Evolutionary conservation across 495 filamentous ascomycete species (phyloP), one percentile per base, ranked within the genome.

Genomic region (Sordaria brevicollis): DNA sequence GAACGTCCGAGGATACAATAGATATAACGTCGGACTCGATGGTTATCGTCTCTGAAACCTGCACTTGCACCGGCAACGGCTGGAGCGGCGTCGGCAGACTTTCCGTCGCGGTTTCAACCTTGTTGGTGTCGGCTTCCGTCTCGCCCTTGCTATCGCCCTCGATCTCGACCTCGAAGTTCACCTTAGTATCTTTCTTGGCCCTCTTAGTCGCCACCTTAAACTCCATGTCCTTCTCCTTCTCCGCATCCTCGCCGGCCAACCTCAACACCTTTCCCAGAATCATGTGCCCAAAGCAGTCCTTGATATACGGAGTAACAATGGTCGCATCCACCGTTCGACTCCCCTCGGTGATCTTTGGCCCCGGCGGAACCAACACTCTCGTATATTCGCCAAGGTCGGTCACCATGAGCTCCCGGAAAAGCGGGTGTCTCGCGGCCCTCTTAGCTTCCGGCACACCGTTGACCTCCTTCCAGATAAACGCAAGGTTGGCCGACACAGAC

Each of bases 231-330:
- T 62, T 31, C 21, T 29, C 31, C 5, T 68, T 34, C 5, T 68
- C 36, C 11, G 67, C 31, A 10, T 38, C 37, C 4, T 73, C 72
- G 1, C 74, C 67, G 4, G 77, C 73, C 2, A 49, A 21, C 39
- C 79, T 72, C 37, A 89, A 76, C 1, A 85, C 77, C 19, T 83
- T 76, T 2, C 82, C 86, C 75, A 91, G 90, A 5, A 85, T 79
- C 79, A 91, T 82, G 39, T 88, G 76, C 10, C 84, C 82, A 72
- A 93, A 93, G 68, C 84, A 86, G 21, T 87, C 75, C 69, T 88
- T 84, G 5, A 89, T 84, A 67, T 87, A 91, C 0, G 89, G 87
- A 0, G 91, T 93, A 4, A 92, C 89, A 7, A 90, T 81, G 0
- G 92, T 93, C 37, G 76, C 76, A 0, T 69, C 37, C 19, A 43